phyloP scores from a whole-genome alignment of 495 filamentous ascomycete genomes.

The Penicillium coprophilum region DNA sequence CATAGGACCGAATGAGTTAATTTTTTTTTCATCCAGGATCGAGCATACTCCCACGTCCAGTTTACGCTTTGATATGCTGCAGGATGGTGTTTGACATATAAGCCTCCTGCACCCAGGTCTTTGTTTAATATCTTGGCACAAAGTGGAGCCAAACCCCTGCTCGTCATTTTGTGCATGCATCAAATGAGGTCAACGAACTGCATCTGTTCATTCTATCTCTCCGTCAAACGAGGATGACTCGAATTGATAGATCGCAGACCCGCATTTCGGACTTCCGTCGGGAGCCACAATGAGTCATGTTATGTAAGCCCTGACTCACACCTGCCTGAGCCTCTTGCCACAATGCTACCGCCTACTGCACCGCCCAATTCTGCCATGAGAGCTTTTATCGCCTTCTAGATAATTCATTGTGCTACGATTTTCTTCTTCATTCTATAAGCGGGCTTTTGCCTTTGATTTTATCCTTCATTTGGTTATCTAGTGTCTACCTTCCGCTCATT shows the following conservation, averaged over 20 bases:
- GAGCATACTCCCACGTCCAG: neutral
- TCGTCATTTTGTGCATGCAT: neutral
- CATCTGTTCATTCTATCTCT: neutral
- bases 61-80: neutral
- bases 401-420: conserved; percentile 15
- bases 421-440: conserved; percentile 2
- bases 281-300: conserved; percentile 14
- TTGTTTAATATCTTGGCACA: neutral
- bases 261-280: neutral
- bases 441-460: conserved; percentile 10
- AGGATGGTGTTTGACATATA: neutral
- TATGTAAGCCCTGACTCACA: conserved; percentile 15
- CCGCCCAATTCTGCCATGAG: conserved; percentile 26
- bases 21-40: no score
- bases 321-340: neutral
- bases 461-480: conserved; percentile 1
- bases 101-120: neutral
- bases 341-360: conserved; percentile 17
- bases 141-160: neutral
- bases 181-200: neutral
- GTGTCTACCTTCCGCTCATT: neutral
- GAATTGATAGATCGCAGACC: conserved; percentile 2
- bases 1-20: neutral
- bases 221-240: neutral
- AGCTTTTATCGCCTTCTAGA: conserved; percentile 24